phyloP scores from a whole-genome alignment of 352 stramenopile species.

The Globisporangium sylvaticum region DNA sequence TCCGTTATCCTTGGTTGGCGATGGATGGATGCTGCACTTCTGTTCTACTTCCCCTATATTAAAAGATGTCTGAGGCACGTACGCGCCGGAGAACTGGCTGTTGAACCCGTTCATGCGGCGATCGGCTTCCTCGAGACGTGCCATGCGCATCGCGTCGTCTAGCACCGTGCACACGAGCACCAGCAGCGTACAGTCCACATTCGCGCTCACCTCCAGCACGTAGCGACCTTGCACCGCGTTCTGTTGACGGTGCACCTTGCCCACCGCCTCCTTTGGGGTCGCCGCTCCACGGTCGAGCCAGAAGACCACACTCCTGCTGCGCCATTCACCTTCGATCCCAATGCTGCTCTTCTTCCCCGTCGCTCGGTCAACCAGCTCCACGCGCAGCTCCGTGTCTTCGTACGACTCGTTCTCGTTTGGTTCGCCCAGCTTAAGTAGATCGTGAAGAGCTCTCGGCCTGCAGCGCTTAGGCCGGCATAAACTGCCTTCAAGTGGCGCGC shows the following conservation, averaged over 20 bases:
- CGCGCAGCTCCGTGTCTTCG: background rate
- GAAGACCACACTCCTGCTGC: background rate
- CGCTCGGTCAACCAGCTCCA: background rate
- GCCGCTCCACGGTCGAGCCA: background rate
- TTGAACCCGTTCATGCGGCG: background rate
- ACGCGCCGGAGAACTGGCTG: background rate
- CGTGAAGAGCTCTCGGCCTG: background rate
- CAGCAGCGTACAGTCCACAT: background rate
- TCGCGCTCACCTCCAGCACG: background rate
- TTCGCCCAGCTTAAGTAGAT: constrained; percentile 2
- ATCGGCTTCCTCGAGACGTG: background rate
- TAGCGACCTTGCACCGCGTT: background rate
- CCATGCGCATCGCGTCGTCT: background rate
- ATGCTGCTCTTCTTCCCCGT: background rate
- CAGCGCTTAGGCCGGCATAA: background rate
- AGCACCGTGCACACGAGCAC: background rate
- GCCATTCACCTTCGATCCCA: constrained; percentile 4
- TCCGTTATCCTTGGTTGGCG: too few relatives aligned
- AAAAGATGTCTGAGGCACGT: too few relatives aligned
- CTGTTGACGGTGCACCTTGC: background rate
- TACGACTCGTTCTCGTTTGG: background rate
- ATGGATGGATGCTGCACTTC: too few relatives aligned
- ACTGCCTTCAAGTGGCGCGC: background rate
- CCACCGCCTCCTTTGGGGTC: background rate
- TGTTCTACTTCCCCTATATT: too few relatives aligned